Evolutionary conservation across 163 green algal species (phyloP).

Genomic region (Volvox carteri): DNA sequence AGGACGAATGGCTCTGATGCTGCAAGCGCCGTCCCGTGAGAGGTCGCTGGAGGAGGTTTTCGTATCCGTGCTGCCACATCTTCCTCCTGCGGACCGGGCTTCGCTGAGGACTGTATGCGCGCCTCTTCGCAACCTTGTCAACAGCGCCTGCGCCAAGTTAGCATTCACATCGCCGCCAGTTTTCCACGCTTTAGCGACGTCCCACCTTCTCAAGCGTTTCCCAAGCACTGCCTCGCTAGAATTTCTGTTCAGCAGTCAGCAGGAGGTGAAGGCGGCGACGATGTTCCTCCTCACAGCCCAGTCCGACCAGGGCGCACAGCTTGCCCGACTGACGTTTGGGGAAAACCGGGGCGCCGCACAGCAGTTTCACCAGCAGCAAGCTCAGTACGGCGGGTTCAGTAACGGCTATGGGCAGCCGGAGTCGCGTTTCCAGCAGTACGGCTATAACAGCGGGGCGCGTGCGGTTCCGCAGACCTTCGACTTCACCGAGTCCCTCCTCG

Average conservation of each 20-base stretch:
- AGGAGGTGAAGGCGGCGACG: conserved; percentile 30
- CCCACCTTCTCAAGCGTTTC: conserved; percentile 38
- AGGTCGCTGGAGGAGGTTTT: conserved; percentile 30
- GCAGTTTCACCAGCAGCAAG: conserved; percentile 8
- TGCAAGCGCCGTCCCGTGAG: neutral
- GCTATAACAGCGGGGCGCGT: conserved; percentile 14
- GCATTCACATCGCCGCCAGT: neutral
- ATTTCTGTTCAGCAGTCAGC: conserved; percentile 1
- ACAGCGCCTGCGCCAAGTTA: neutral
- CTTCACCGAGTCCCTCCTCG: conserved; percentile 43
- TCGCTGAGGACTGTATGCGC: neutral
- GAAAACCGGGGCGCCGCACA: conserved; percentile 28
- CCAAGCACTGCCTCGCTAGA: neutral
- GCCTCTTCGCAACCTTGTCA: conserved; percentile 5
- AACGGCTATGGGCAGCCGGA: conserved; percentile 26
- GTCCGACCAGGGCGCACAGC: conserved; percentile 1
- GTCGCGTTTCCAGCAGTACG: conserved; percentile 48
- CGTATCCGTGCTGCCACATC: neutral
- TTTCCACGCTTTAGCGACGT: neutral
- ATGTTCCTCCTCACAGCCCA: conserved; percentile 38
- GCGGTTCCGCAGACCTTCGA: conserved; percentile 8
- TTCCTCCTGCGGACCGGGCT: neutral
- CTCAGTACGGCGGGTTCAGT: neutral
- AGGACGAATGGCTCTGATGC: neutral
- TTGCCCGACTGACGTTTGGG: neutral